Percentiles rank a stretch among this genome's conserved stretches.
These are phyloP conservation scores for Sarcodon aspratus DNA, from an alignment of 768 basidiomycete species.

Conservation along the genomic window DNA sequence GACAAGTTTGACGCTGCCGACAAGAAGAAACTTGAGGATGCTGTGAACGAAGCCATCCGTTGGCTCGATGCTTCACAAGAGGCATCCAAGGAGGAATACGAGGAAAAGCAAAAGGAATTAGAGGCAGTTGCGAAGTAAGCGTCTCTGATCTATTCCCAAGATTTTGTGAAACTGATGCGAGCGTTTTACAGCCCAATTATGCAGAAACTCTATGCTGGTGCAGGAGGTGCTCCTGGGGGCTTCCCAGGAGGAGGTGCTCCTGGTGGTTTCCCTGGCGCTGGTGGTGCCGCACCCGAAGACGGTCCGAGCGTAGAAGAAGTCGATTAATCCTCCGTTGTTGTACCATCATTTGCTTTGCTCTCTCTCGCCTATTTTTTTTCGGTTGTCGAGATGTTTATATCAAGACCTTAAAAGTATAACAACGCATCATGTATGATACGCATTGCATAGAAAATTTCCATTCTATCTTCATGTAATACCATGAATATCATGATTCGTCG, in stretches of 20 bases:
- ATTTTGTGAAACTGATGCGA: neutral
- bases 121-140: constrained; percentile 63
- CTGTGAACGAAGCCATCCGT: constrained; percentile 73
- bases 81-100: constrained; percentile 90
- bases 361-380: too few relatives aligned
- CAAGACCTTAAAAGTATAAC: too few relatives aligned
- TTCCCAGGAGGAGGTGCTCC: constrained; percentile 46
- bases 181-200: constrained; percentile 34
- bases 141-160: constrained; percentile 1
- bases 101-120: constrained; percentile 86
- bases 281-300: constrained; percentile 52
- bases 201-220: constrained; percentile 56
- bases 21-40: constrained; percentile 72
- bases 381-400: too few relatives aligned
- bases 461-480: too few relatives aligned
- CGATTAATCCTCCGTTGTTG: constrained; percentile 32
- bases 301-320: constrained; percentile 92
- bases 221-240: constrained; percentile 45
- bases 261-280: constrained; percentile 58
- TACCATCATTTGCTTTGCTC: too few relatives aligned
- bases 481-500: too few relatives aligned
- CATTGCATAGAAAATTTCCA: too few relatives aligned
- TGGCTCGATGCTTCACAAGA: constrained; percentile 87
- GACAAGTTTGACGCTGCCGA: constrained; percentile 81
- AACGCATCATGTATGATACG: too few relatives aligned